A percentile compares a stretch with the other conserved stretches of the same genome.
Evolutionary conservation across 306 rosid species (phyloP).

Genomic region (Coriaria nepalensis): DNA sequence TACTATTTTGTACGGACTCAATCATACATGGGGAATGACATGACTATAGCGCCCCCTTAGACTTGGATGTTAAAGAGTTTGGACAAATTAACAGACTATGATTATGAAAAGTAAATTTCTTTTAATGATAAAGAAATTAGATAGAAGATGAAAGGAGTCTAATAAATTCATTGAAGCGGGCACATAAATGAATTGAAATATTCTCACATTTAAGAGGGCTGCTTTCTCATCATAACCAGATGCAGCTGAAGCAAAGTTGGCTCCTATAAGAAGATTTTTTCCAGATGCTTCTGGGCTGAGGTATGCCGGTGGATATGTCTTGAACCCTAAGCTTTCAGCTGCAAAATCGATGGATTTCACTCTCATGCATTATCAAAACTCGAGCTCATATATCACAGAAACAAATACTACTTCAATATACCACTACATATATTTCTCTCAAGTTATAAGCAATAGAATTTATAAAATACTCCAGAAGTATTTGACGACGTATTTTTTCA

Average conservation of each 20-base stretch:
- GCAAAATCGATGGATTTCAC: slow-evolving; percentile 9
- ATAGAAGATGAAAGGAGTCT: neutral
- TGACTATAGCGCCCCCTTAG: no score
- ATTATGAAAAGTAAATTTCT: no score
- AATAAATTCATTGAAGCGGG: slow-evolving; percentile 3
- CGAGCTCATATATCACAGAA: neutral
- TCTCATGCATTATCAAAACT: no score
- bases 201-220: slow-evolving; percentile 48
- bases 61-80: no score
- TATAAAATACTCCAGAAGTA: no score
- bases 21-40: no score
- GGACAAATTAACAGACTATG: no score
- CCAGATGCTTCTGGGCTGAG: slow-evolving; percentile 95
- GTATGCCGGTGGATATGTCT: slow-evolving; percentile 57
- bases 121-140: no score
- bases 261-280: slow-evolving; percentile 78
- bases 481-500: no score
- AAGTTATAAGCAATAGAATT: no score
- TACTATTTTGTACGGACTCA: no score
- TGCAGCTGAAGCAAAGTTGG: slow-evolving; percentile 96
- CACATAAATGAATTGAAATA: neutral
- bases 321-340: slow-evolving; percentile 82
- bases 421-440: neutral
- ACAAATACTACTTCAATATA: neutral
- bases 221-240: slow-evolving; percentile 90